A percentile compares a stretch with the other conserved stretches of the same genome.
These are phyloP conservation scores for Ligustrum vulgare DNA, from an alignment of 257 asterid genomes.

Conservation along the genomic window DNA sequence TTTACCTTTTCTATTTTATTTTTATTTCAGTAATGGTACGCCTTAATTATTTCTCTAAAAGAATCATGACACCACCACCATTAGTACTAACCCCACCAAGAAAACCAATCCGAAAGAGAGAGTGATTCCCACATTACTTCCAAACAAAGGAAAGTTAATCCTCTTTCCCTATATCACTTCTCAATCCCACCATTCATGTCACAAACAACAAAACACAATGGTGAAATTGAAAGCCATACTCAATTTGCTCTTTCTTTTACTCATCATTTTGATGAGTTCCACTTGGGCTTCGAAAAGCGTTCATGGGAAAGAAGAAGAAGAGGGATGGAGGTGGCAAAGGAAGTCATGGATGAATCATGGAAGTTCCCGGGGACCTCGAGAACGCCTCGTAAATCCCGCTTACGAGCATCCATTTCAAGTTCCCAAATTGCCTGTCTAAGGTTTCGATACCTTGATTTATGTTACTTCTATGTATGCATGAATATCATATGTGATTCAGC, in stretches of 20 bases:
- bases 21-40: not conserved
- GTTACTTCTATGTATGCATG: not conserved
- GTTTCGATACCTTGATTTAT: not conserved
- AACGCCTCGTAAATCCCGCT: constrained; percentile 46
- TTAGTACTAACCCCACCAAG: constrained; percentile 24
- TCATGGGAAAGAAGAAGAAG: constrained; percentile 17
- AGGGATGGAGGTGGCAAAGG: constrained; percentile 37
- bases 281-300: constrained; percentile 17
- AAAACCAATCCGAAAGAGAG: constrained; percentile 3
- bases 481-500: not conserved
- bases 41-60: constrained; percentile 2
- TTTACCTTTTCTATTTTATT: not conserved
- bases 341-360: constrained; percentile 62
- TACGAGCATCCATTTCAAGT: constrained; percentile 31
- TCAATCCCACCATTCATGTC: constrained; percentile 6
- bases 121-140: constrained; percentile 43
- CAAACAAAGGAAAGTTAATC: constrained; percentile 44
- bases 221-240: constrained; percentile 26
- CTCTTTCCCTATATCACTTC: constrained; percentile 29
- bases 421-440: constrained; percentile 42
- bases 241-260: constrained; percentile 38
- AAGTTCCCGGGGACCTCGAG: constrained; percentile 50
- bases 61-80: constrained; percentile 31
- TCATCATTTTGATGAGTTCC: constrained; percentile 30
- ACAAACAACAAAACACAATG: constrained; percentile 29